Conservation (phyloP, 1,284 basidiomycete genomes). For the Ganoderma sp. region DNA sequence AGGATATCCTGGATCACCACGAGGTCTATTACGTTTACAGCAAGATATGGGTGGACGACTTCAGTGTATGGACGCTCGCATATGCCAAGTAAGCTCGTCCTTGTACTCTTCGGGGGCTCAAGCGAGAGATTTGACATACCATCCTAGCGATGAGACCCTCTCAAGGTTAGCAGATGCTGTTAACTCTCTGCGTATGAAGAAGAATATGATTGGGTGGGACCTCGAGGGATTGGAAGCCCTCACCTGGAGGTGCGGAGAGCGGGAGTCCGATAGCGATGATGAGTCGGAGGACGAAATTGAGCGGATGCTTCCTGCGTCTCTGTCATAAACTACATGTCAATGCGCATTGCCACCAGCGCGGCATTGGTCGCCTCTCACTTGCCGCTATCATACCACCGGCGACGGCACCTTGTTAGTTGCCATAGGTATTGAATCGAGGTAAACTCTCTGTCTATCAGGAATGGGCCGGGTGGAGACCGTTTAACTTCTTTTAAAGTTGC, state of each 20-base stretch:
- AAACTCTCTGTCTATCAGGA: neutral
- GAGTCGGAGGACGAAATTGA: constrained; percentile 45
- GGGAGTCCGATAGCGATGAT: constrained; percentile 44
- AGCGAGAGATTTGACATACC: constrained; percentile 12
- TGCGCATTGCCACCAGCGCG: neutral
- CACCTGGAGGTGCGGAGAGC: constrained; percentile 44
- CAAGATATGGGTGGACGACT: constrained; percentile 83
- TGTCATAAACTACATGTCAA: constrained; percentile 20
- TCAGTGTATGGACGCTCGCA: constrained; percentile 74
- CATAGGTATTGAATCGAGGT: neutral
- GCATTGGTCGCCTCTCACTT: neutral
- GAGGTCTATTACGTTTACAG: constrained; percentile 84
- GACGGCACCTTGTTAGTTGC: neutral
- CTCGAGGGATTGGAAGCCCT: constrained; percentile 68
- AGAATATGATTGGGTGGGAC: constrained; percentile 68
- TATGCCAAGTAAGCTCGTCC: constrained; percentile 56
- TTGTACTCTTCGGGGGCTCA: constrained; percentile 1
- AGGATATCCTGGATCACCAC: constrained; percentile 74
- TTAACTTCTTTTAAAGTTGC: neutral
- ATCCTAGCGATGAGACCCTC: constrained; percentile 61
- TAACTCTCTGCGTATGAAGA: constrained; percentile 50
- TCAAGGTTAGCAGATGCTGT: constrained; percentile 52
- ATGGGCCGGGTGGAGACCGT: neutral
- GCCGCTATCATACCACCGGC: constrained; percentile 1
- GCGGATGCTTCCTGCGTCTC: constrained; percentile 41